Percentiles rank a stretch among this genome's conserved stretches.
Evolutionary conservation across 306 rosid species (phyloP).

Genomic region (Cicer pinnatifidum): DNA sequence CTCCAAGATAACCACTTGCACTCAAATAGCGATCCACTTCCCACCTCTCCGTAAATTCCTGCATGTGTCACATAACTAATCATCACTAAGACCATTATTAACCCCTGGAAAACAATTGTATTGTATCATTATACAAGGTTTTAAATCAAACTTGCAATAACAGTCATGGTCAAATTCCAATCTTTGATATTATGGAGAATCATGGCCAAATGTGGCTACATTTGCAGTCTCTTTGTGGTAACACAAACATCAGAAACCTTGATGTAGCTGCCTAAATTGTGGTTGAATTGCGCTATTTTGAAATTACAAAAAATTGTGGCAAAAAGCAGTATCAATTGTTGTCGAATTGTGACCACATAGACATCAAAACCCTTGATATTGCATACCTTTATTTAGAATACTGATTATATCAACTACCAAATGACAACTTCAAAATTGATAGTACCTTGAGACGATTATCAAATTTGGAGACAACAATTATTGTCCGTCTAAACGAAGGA

Average conservation of each 20-base stretch:
- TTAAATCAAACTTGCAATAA: background rate
- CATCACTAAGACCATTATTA: constrained; percentile 12
- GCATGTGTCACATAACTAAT: constrained; percentile 41
- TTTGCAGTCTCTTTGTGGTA: background rate
- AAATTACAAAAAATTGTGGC: background rate
- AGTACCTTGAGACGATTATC: constrained; percentile 94
- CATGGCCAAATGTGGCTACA: background rate
- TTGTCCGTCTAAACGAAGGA: constrained; percentile 75
- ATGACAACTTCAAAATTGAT: constrained; percentile 7
- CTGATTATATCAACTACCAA: background rate
- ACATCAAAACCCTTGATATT: background rate
- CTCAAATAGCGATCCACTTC: constrained; percentile 98
- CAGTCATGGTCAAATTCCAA: background rate
- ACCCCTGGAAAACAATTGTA: background rate
- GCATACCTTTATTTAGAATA: background rate
- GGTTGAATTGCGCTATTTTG: background rate
- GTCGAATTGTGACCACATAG: background rate
- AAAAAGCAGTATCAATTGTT: background rate
- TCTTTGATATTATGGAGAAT: background rate
- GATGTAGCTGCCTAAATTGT: background rate
- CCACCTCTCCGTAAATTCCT: constrained; percentile 95
- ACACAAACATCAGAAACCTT: no score
- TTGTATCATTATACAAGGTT: background rate
- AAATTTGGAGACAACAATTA: constrained; percentile 92
- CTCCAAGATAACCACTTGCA: constrained; percentile 95